Conservation (phyloP, 371 early-diverging fungal species). For the Phascolomyces articulosus region DNA sequence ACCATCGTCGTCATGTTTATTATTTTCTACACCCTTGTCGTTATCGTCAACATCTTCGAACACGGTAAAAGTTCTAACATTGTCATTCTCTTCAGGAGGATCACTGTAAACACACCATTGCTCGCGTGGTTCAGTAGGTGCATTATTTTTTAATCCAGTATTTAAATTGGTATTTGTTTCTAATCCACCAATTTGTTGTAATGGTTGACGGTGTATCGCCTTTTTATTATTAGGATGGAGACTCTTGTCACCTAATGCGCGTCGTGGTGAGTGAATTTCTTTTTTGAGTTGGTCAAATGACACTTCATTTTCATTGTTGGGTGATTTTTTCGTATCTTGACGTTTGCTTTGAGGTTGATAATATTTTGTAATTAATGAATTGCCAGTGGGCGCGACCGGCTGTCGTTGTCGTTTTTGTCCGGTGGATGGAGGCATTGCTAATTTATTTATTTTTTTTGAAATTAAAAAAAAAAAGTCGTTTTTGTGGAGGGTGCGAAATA, state of each 20-base stretch:
- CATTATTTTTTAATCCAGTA: neutral
- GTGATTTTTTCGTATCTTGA: neutral
- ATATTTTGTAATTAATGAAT: conserved; percentile 2
- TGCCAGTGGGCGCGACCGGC: neutral
- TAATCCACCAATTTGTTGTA: conserved; percentile 1
- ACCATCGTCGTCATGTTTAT: no score
- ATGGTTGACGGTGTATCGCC: neutral
- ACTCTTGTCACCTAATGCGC: neutral
- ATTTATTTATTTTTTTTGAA: no score
- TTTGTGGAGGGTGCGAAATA: no score
- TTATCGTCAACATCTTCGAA: neutral
- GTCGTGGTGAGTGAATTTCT: neutral
- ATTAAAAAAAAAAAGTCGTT: no score
- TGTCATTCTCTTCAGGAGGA: neutral
- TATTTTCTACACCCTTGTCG: no score
- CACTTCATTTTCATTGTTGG: neutral
- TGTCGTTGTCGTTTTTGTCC: neutral
- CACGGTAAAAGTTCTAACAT: no score
- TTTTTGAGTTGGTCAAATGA: neutral
- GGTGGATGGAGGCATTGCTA: no score
- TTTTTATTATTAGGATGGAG: neutral
- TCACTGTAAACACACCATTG: neutral
- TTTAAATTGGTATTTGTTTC: neutral
- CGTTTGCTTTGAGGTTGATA: neutral
- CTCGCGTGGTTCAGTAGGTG: neutral